Base-by-base conservation (phyloP, 345 rosid genomes). In the Citrus medica region DNA sequence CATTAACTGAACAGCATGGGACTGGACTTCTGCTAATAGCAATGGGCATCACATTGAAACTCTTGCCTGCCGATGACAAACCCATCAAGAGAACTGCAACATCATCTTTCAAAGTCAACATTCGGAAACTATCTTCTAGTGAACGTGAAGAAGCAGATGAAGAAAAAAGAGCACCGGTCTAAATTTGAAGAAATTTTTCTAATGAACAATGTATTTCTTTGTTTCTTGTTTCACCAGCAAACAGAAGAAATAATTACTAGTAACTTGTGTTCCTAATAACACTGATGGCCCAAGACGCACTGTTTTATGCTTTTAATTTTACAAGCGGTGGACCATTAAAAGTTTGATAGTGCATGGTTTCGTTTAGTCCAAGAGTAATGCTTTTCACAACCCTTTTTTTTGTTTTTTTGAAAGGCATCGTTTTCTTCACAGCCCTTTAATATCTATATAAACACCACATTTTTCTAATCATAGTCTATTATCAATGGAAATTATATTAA, bases 21-120 rank as follows among this genome's bases (percentile, higher is more conserved):
- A 88, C 91, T 0, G 97, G 98, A 7, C 90, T 93, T 59, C 66
- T 95, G 59, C 83, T 93, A 53, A 93, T 93, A 53, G 88, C 89
- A 21, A 90, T 95, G 97, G 94, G 98, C 48, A 92, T 95, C 73
- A 78, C 87, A 30, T 70, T 93, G 83, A 94, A 90, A 79, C 86
- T 88, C 32, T 64, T 89, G 80, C 90, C 91, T 7, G 82, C 68
- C 9, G 58, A 76, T 13, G 53, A 79, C 65, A 83, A 53, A 42
- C 76, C 86, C 10, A 72, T 22, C 2, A 83, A 38, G 64, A 84
- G 78, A 67, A 72, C 55, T 67, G 25, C 79, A 3, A 6, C 51
- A 67, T 81, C 77, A 63, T 27, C 83, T 62, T 19, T 62, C 8
- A 61, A 67, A 53, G 48, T 21, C 69, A 67, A 35, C 46, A 53